A percentile compares a stretch with the other conserved stretches of the same genome.
Evolutionary conservation across 495 filamentous ascomycete species (phyloP).

Genomic region (Penicillium egyptiacum): DNA sequence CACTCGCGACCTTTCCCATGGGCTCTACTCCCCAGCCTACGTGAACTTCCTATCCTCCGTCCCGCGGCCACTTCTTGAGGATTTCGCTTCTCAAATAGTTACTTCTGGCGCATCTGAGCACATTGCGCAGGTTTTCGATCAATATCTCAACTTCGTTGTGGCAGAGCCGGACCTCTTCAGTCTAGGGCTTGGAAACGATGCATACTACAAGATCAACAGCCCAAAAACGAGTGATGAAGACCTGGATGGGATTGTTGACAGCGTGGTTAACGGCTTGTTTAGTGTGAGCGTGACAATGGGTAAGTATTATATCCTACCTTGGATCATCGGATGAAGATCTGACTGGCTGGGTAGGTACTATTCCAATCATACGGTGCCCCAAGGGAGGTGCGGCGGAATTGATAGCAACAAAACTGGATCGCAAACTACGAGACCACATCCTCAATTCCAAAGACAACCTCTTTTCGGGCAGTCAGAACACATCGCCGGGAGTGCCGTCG

Average conservation of each 20-base stretch:
- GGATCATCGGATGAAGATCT: neutral
- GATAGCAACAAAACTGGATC: conserved; percentile 89
- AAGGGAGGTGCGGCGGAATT: conserved; percentile 91
- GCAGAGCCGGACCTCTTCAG: conserved; percentile 95
- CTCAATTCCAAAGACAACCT: conserved; percentile 97
- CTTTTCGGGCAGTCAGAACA: conserved; percentile 60
- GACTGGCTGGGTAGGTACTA: conserved; percentile 56
- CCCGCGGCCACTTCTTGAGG: conserved; percentile 87
- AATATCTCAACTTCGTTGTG: conserved; percentile 97
- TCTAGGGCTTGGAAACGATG: conserved; percentile 81
- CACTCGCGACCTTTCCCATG: conserved; percentile 80
- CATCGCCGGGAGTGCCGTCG: conserved; percentile 59
- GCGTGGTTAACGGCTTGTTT: conserved; percentile 90
- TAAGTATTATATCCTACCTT: conserved; percentile 34
- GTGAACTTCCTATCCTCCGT: conserved; percentile 97
- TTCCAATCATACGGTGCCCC: conserved; percentile 91
- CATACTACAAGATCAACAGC: conserved; percentile 95
- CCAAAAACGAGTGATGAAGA: conserved; percentile 86
- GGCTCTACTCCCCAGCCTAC: conserved; percentile 90
- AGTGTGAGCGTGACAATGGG: conserved; percentile 98
- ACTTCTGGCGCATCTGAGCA: conserved; percentile 78
- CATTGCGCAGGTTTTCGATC: conserved; percentile 91
- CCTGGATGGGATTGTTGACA: conserved; percentile 80
- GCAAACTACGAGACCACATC: conserved; percentile 94
- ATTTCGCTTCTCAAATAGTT: conserved; percentile 88